Base-by-base conservation (phyloP, 352 stramenopile genomes). In the Peronospora farinosa region DNA sequence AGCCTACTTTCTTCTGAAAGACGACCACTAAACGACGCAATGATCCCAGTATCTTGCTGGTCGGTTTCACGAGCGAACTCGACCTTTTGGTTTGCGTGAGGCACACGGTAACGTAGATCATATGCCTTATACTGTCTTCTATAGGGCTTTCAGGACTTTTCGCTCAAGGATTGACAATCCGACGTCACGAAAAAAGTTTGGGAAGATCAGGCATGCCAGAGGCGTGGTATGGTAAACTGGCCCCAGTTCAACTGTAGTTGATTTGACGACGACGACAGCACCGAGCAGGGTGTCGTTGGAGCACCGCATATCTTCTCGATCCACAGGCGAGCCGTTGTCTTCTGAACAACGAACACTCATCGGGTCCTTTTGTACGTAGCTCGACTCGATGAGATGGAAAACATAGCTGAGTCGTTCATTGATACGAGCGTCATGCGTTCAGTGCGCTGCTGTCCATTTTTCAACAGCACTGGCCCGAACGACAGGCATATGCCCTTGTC, bases 381-480 rank as follows among this genome's bases (percentile, higher is more conserved):
- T 16, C 11, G 16, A 27, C 31, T 32, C n/a, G 11, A 43, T 15
- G 23, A 27, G 6, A 7, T 27, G 21, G 38, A 27, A 45, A 31
- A 28, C 15, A 21, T 37, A n/a, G n/a, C 38, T 15, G 19, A 28
- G 28, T 17, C 30, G 12, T 9, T 42, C 46, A 35, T 30, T 36
- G 13, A 52, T 39, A 63, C 37, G 33, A 55, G 37, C 23, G 40
- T 37, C 17, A 32, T 69, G 51, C 33, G 60, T 69, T 43, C 60
- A 69, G 60, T 41, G 35, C 15, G 3, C 36, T 19, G 30, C 60
- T 69, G 60, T 58, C 46, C 56, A 63, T 56, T 65, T 69, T 47
- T 43, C 30, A 52, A 47, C 37, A 59, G 25, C 44, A 37, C 54
- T 64, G 55, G 43, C 54, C 49, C 33, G 19, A 40, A 12, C 32